Base-by-base conservation (phyloP, 108 stramenopile species). In the Skeletonema menzelii region DNA sequence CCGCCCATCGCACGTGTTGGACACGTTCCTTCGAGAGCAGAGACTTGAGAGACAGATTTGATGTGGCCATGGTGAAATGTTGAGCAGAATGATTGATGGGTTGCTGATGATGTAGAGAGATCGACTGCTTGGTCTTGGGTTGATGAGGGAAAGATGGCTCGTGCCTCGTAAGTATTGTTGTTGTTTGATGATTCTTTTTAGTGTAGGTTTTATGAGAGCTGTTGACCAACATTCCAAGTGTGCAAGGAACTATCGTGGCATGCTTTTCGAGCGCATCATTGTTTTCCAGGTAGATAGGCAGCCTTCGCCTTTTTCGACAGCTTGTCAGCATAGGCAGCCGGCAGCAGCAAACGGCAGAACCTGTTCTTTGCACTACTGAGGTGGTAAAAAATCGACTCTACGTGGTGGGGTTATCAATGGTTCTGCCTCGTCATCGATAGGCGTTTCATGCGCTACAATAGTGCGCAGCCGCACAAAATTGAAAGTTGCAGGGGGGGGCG, bases 11-110 rank as follows among this genome's bases (percentile, higher is more conserved):
- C 22, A 53, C 49, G 22, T 53, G 49, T 10, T 53, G 49, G 19
- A 53, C 49, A 10, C 49, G 49, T 53, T 53, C 49, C 49, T 53
- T 53, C 49, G 49, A 53, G 19, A 53, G 49, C 49, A 53, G 22
- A 24, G 49, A 53, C 22, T 53, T 53, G 49, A 53, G 49, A 22
- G 49, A 53, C n/a, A 53, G 22, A 53, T 53, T 53, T 53, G 49
- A 53, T 5, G 49, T 53, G 8, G 49, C 49, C 49, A 53, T 53
- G 49, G 22, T 53, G 49, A 53, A 5, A 42, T 42, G 40, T 7
- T 37, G 35, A 37, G 35, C 35, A n/a, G 40, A 32, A 32, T 32
- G 40, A 42, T 42, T 42, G 40, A 42, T 42, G 40, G 40, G 40
- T 15, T n/a, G 3, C 35, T 37, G 35, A 37, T 37, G 35, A 37